Conservation (phyloP, 306 rosid genomes). For the Vigna trinervia region DNA sequence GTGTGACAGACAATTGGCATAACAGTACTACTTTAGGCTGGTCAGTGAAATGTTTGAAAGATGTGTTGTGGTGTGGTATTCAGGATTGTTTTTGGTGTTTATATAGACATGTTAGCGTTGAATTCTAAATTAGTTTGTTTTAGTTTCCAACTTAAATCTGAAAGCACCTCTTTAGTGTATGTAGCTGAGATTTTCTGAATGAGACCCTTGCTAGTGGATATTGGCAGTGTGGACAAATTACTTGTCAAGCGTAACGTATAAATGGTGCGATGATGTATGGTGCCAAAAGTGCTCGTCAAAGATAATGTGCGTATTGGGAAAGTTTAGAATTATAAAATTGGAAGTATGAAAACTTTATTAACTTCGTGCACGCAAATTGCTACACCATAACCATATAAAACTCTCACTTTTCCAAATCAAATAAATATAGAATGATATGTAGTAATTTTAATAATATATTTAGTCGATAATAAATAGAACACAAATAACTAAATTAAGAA, state of each 20-base stretch:
- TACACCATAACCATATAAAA: too few relatives aligned
- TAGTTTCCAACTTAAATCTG: not conserved
- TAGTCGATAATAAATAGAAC: too few relatives aligned
- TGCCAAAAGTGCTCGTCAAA: not conserved
- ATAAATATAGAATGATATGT: too few relatives aligned
- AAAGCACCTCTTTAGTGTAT: conserved; percentile 8
- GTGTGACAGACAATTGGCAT: not conserved
- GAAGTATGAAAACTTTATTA: not conserved
- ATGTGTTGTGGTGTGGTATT: not conserved
- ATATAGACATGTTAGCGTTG: not conserved
- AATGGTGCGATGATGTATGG: too few relatives aligned
- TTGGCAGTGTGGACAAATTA: not conserved
- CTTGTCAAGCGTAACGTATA: not conserved
- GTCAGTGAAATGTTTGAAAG: not conserved
- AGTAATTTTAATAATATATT: too few relatives aligned
- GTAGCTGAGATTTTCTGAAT: not conserved
- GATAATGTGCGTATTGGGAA: not conserved
- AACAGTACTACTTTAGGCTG: not conserved
- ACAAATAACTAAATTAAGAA: too few relatives aligned
- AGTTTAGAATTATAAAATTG: not conserved
- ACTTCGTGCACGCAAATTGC: too few relatives aligned
- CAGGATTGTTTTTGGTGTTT: not conserved
- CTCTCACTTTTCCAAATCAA: too few relatives aligned
- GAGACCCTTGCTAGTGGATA: too few relatives aligned
- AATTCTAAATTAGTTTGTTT: not conserved